Conservation (phyloP, 2,329 filamentous ascomycete species). For the Colletotrichum scovillei region DNA sequence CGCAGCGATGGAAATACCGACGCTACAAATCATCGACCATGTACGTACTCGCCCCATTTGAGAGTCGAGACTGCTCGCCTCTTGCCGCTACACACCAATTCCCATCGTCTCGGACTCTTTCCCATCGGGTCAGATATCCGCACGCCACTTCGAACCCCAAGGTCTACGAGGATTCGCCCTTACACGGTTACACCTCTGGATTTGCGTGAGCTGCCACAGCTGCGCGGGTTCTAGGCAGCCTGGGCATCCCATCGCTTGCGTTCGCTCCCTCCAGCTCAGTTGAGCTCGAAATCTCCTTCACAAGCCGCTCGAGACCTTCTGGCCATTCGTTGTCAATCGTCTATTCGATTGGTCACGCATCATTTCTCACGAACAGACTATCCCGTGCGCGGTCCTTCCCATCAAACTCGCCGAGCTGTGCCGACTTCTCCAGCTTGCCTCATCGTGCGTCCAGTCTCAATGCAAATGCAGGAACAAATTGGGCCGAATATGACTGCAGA, state of each 20-base stretch:
- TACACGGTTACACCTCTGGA: not conserved
- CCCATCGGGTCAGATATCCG: not conserved
- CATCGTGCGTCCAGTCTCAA: not conserved
- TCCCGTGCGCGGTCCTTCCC: constrained; percentile 8
- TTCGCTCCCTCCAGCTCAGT: constrained; percentile 7
- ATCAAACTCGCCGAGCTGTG: not conserved
- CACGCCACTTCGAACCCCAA: not conserved
- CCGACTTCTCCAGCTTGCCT: not conserved
- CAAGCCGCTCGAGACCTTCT: not conserved
- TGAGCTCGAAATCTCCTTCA: not conserved
- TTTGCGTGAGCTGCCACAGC: not conserved
- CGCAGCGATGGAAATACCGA: not conserved
- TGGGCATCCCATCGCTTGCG: constrained; percentile 7
- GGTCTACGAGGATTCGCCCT: not conserved
- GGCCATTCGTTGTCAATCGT: not conserved
- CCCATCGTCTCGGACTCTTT: not conserved
- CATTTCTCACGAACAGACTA: constrained; percentile 18
- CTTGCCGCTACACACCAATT: not conserved
- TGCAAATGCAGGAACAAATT: not conserved
- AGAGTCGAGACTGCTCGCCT: not conserved
- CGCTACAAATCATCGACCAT: not conserved
- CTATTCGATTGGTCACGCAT: constrained; percentile 15
- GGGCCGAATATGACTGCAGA: not conserved
- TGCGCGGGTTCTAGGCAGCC: not conserved
- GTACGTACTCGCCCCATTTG: not conserved